Base-by-base conservation (phyloP, 2,329 filamentous ascomycete genomes). In the Helminthosporium solani region DNA sequence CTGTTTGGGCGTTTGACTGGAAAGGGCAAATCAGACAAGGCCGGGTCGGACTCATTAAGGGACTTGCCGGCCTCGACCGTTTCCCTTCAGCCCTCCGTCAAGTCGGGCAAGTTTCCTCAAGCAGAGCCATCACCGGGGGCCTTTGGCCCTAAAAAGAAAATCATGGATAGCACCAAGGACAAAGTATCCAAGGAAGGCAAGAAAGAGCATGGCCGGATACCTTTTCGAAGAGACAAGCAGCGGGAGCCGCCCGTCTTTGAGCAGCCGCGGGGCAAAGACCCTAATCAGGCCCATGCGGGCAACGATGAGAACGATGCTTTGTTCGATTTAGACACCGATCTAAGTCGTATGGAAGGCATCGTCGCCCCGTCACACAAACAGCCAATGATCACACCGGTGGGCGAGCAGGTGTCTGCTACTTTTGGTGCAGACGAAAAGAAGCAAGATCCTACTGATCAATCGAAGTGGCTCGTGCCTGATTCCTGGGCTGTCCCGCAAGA, bases 321-420 rank as follows among this genome's bases (percentile, higher is more conserved):
- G 36, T 95, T 86, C 71, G 81, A 82, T 60, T 81, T 97, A 20
- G 92, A 97, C 68, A 95, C 89, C 2, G 87, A 97, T 65, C 79
- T 97, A 38, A 83, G 84, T 46, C 83, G 96, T 58, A 94, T 99
- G 89, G 87, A 91, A 60, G 94, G 90, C 18, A 96, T 97, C 53
- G 74, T 97, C 49, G 84, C 85, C 41, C 31, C 19, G 7, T 60
- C 64, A 7, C 66, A 69, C 40, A 82, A 84, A 52, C 84, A 80
- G 15, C 83, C 86, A 0, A 75, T 90, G 62, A 87, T 88, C 1
- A 87, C 88, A 1, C 84, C 89, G 5, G 64, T 64, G 11, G 67
- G 65, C 18, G 74, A 77, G 6, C 63, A 73, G n/a, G 70, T 68
- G 43, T 63, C 66, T 25, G 44, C 53, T 21, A 65, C 85, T 83